Evolutionary conservation across 108 stramenopile species (phyloP), one percentile per base, ranked within the genome.

Genomic region (Nitzschia putrida): DNA sequence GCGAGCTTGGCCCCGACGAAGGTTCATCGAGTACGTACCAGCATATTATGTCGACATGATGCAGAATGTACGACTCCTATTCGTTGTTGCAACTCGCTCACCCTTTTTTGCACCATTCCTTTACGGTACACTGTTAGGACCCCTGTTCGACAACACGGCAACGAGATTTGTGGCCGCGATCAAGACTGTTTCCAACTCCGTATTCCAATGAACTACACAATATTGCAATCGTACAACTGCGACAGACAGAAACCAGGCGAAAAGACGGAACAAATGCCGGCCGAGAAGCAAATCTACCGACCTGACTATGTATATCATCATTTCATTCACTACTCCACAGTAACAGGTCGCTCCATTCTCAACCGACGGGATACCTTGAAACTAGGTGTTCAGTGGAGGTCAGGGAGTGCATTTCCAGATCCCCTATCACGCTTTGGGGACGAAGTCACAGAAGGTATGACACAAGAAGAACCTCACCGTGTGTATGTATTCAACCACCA

Each of bases 211-310:
- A 79, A 89, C 18, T 76, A 79, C 66, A 92, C 94, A 42, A 86
- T 95, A 66, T 66, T 95, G 11, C 88, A 95, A 68, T 83, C 89
- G 1, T 95, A 95, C 78, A 95, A 95, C 70, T 95, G 94, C 70
- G 90, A 95, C 64, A 71, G 85, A 63, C 89, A 92, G 52, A 69
- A 79, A 68, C 89, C 89, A 41, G 85, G 91, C 5, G 44, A 76
- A 66, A 89, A 92, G 47, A 52, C 39, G 23, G 55, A 73, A 47
- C 74, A 79, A n/a, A 81, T 92, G 80, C 86, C 89, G 41, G 87
- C 86, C 50, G 88, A 89, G 57, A 95, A 95, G 59, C 88, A 89
- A 59, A 66, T 77, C 26, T 77, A 71, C 60, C 67, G 68, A 16
- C 78, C 89, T 22, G 91, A 95, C 68, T 95, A 86, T 56, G 91